Percentiles rank a stretch among this genome's conserved stretches.
These are phyloP conservation scores for Cladosporium austrohemisphaericum DNA, from an alignment of 2,329 filamentous ascomycete species.

Conservation along the genomic window DNA sequence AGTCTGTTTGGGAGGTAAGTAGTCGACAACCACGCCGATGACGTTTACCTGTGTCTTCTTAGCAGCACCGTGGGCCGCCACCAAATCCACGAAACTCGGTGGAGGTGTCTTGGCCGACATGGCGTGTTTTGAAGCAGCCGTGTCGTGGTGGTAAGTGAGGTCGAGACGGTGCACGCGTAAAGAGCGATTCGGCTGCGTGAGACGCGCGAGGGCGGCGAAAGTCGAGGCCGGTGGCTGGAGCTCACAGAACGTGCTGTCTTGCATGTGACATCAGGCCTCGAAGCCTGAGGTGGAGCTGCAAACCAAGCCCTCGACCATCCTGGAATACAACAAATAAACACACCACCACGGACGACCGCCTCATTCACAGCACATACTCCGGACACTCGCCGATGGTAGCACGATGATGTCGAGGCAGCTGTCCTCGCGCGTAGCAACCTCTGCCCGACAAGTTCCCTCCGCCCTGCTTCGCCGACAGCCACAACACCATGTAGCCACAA, in stretches of 20 bases:
- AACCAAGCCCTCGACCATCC: neutral
- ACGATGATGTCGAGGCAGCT: constrained; percentile 57
- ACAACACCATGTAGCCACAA: constrained; percentile 26
- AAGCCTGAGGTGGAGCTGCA: neutral
- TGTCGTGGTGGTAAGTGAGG: neutral
- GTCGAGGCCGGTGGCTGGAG: constrained; percentile 3
- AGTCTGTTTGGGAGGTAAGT: constrained; percentile 51
- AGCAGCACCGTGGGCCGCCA: constrained; percentile 18
- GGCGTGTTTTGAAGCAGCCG: neutral
- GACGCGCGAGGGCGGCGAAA: constrained; percentile 9
- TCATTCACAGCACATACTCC: neutral
- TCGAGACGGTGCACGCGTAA: constrained; percentile 4
- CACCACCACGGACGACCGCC: neutral
- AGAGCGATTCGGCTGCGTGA: constrained; percentile 3
- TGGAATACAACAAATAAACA: neutral
- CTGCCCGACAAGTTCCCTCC: constrained; percentile 58
- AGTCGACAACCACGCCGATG: constrained; percentile 68
- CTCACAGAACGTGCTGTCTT: too few species aligned
- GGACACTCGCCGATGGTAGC: constrained; percentile 17
- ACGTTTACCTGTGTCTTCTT: constrained; percentile 49
- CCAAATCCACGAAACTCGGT: constrained; percentile 26
- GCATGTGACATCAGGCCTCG: constrained; percentile 12
- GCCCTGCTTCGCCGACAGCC: constrained; percentile 43
- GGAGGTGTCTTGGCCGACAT: constrained; percentile 18
- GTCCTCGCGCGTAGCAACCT: constrained; percentile 66